Evolutionary conservation across 2,329 filamentous ascomycete genomes (phyloP).

Genomic region (Kalmusia sp.): DNA sequence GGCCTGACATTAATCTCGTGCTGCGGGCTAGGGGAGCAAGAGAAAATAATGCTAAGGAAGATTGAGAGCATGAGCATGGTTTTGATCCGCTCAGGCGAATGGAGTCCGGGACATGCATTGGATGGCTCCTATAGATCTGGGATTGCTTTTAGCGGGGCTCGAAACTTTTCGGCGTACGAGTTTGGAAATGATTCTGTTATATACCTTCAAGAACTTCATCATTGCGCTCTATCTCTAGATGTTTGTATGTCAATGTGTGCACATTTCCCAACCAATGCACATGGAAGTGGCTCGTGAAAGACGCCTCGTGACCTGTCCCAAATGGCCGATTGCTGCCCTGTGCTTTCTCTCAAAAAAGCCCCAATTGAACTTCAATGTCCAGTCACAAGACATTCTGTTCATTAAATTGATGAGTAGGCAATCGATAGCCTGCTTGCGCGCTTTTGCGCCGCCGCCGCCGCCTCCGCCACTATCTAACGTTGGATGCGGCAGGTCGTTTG

Average conservation of each 20-base stretch:
- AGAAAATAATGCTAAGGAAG: constrained; percentile 33
- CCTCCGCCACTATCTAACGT: constrained; percentile 3
- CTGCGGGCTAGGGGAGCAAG: constrained; percentile 36
- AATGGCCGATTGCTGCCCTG: constrained; percentile 4
- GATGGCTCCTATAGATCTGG: constrained; percentile 1
- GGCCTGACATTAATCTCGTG: constrained; percentile 37
- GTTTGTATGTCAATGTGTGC: background rate
- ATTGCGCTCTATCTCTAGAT: background rate
- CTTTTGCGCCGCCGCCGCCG: constrained; percentile 1
- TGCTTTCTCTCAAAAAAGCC: constrained; percentile 1
- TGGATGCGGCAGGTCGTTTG: constrained; percentile 16
- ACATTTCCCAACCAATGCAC: background rate
- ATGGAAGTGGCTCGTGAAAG: background rate
- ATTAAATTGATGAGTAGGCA: constrained; percentile 6
- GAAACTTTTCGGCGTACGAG: constrained; percentile 17
- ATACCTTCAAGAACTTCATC: constrained; percentile 10
- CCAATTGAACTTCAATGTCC: constrained; percentile 1
- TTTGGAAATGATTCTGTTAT: constrained; percentile 7
- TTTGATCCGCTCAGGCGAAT: background rate
- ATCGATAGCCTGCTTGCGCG: background rate
- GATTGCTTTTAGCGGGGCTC: constrained; percentile 5
- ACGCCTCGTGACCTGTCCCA: constrained; percentile 1
- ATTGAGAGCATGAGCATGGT: constrained; percentile 25
- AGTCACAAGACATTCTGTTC: background rate
- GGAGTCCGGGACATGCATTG: constrained; percentile 6